Evolutionary conservation across 352 stramenopile species (phyloP), one percentile per base, ranked within the genome.

Genomic region (Globisporangium takayamanum): DNA sequence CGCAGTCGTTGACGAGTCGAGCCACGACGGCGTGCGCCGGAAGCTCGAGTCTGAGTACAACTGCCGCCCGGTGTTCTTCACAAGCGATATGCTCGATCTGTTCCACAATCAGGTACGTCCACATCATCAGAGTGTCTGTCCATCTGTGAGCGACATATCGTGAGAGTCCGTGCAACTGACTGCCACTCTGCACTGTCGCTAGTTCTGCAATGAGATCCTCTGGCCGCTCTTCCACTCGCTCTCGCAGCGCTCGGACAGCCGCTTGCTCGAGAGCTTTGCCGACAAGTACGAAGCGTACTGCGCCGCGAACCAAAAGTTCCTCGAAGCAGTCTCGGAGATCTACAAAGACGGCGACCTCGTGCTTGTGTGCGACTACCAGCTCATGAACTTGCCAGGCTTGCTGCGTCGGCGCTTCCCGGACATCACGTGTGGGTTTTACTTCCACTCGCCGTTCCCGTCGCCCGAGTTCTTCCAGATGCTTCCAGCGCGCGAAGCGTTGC

Each of bases 181-280:
- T 12, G 10, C 3, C 8, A 6, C 33, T 39, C 33, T 39, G 33
- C 1, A 39, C 6, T 50, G 53, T n/a, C 68, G 18, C 66, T 39
- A 93, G 64, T 94, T 97, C 46, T 96, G 86, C 71, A 95, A 96
- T 57, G 85, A 88, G 53, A 84, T 96, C 53, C 69, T 97, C 4
- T 97, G 88, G 88, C 88, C 87, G 54, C 74, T 97, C 0, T 95
- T 97, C 60, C 88, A 97, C 63, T 97, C 91, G 55, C 70, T 96
- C 6, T 85, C 88, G 36, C 80, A 87, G 54, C 80, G 88, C 15
- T 80, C 76, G 2, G 81, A 92, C 68, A 85, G 66, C 48, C 75
- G 76, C 0, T 50, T 89, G 50, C 69, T 89, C 16, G 79, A 89
- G 59, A 89, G 94, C 63, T 96, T 97, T 63, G 74, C 73, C 12